These are phyloP conservation scores for Diplodia sapinea DNA, from an alignment of 2,329 filamentous ascomycete species.

Conservation along the genomic window DNA sequence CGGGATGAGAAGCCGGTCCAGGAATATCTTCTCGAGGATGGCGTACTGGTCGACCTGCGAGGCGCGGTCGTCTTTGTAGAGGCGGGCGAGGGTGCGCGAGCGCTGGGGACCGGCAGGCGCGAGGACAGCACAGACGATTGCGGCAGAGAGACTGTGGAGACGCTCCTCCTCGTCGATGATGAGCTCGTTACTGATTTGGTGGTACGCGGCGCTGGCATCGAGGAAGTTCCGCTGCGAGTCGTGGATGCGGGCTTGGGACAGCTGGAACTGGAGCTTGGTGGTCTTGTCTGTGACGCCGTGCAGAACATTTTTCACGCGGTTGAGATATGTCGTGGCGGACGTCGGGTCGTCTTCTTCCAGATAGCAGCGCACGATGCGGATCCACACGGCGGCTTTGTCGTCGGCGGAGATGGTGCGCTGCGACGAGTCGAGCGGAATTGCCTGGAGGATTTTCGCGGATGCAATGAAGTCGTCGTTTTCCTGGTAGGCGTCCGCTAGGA, in stretches of 20 bases:
- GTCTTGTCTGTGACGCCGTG: conserved; percentile 75
- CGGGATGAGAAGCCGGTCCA: conserved; percentile 80
- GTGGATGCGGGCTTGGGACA: conserved; percentile 90
- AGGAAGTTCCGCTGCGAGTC: conserved; percentile 91
- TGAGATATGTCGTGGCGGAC: conserved; percentile 83
- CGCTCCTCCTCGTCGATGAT: conserved; percentile 87
- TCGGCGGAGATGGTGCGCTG: conserved; percentile 83
- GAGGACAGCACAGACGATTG: conserved; percentile 89
- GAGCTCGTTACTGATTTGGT: conserved; percentile 78
- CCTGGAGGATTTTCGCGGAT: conserved; percentile 78
- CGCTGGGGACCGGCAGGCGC: conserved; percentile 88
- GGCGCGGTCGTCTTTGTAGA: conserved; percentile 93
- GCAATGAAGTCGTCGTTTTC: conserved; percentile 77
- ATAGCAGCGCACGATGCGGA: conserved; percentile 92
- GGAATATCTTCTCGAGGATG: conserved; percentile 97
- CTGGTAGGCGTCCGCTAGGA: conserved; percentile 84
- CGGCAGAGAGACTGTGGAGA: conserved; percentile 80
- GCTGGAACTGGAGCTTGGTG: conserved; percentile 81
- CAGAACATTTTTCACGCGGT: conserved; percentile 93
- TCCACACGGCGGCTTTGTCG: conserved; percentile 84
- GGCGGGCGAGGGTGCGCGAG: conserved; percentile 75
- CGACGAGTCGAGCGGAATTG: conserved; percentile 86
- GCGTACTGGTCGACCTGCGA: conserved; percentile 76
- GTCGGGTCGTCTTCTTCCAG: conserved; percentile 92
- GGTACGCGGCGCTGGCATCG: conserved; percentile 85